Percentiles rank a stretch among this genome's conserved stretches.
phyloP scores from a whole-genome alignment of 805 yeast genomes.

The Diddensiella santjacobensis region DNA sequence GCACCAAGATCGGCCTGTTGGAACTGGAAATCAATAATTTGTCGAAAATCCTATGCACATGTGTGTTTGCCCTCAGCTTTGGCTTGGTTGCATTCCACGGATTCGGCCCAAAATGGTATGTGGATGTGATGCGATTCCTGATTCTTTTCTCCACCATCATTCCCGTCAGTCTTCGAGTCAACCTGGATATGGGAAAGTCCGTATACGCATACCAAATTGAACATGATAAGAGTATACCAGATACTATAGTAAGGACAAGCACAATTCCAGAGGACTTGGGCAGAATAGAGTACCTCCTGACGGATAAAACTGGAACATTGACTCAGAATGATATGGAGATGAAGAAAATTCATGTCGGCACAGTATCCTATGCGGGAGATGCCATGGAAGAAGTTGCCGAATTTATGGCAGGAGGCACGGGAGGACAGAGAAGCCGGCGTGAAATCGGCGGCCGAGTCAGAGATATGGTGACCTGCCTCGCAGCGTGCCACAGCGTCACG shows the following conservation, averaged over 20 bases:
- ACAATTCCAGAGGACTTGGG: conserved; percentile 98
- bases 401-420: conserved; percentile 44
- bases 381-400: conserved; percentile 84
- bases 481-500: conserved; percentile 96
- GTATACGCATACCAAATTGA: conserved; percentile 95
- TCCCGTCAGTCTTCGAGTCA: conserved; percentile 93
- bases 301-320: conserved; percentile 95
- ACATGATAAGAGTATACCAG: conserved; percentile 74
- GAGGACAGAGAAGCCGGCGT: conserved; percentile 43
- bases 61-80: conserved; percentile 75
- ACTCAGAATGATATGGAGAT: conserved; percentile 98
- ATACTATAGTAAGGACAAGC: conserved; percentile 91
- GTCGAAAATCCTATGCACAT: conserved; percentile 81
- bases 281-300: conserved; percentile 83
- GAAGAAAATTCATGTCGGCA: conserved; percentile 87
- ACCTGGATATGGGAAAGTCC: conserved; percentile 89
- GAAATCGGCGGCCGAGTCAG: conserved; percentile 74
- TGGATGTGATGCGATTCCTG: conserved; percentile 84
- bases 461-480: conserved; percentile 76
- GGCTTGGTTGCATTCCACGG: conserved; percentile 79
- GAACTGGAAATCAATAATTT: conserved; percentile 87
- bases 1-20: conserved; percentile 83
- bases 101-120: conserved; percentile 69
- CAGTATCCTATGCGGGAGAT: conserved; percentile 88
- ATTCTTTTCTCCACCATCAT: conserved; percentile 92